Conservation (phyloP, 257 asterid species). For the Nicotiana tabacum region DNA sequence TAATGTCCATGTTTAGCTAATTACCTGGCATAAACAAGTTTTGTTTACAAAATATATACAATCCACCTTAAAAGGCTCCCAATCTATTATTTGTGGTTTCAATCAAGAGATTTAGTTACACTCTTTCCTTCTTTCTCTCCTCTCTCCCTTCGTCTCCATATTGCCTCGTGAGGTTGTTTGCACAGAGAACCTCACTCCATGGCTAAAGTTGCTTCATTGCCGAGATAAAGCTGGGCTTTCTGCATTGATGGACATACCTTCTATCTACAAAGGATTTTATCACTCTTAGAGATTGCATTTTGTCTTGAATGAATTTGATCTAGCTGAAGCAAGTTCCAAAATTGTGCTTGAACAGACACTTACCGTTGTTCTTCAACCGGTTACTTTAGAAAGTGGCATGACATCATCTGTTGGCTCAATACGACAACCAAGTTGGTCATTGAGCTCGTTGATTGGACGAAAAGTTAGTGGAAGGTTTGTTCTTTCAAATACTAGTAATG, state of each 20-base stretch:
- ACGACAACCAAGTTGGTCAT: slow-evolving; percentile 78
- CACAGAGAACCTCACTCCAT: slow-evolving; percentile 98
- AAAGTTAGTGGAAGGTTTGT: slow-evolving; percentile 63
- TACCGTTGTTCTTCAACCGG: slow-evolving; percentile 81
- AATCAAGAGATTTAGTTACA: too few relatives aligned
- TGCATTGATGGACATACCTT: slow-evolving; percentile 85
- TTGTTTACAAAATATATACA: too few relatives aligned
- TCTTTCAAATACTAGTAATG: slow-evolving; percentile 64
- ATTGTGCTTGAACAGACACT: slow-evolving; percentile 87
- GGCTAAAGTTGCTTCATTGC: slow-evolving; percentile 99
- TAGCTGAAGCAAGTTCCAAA: slow-evolving; percentile 36
- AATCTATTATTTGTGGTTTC: too few relatives aligned
- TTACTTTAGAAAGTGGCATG: slow-evolving; percentile 24
- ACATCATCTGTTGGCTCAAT: slow-evolving; percentile 19
- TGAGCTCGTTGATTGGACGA: slow-evolving; percentile 85
- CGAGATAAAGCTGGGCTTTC: slow-evolving; percentile 93
- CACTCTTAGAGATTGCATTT: slow-evolving; percentile 88
- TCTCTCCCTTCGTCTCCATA: slow-evolving; percentile 11
- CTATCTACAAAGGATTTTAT: slow-evolving; percentile 73
- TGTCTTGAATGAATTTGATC: slow-evolving; percentile 56
- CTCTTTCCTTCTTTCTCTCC: too few relatives aligned
- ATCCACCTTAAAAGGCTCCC: too few relatives aligned
- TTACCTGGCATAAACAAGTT: too few relatives aligned
- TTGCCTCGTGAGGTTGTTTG: slow-evolving; percentile 99
- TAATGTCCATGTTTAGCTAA: too few relatives aligned